Conservation (phyloP, 2,329 filamentous ascomycete species). For the Emericellopsis atlantica region DNA sequence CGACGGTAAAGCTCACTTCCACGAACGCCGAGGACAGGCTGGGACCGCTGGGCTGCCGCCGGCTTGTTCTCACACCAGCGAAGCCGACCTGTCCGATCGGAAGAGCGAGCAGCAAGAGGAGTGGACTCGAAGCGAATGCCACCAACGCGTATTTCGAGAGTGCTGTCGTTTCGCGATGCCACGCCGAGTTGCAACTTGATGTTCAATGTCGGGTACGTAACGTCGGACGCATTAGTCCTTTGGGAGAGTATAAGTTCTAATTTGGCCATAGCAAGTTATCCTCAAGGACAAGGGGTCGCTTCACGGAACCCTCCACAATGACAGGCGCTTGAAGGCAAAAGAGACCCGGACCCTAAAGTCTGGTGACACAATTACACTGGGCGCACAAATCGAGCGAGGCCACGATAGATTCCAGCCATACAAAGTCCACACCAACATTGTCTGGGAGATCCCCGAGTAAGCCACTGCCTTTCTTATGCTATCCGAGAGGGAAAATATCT, state of each 20-base stretch:
- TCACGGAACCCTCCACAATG: constrained; percentile 38
- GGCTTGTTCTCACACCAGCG: constrained; percentile 17
- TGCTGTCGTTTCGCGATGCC: constrained; percentile 58
- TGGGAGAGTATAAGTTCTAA: background rate
- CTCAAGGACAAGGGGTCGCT: constrained; percentile 35
- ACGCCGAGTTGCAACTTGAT: constrained; percentile 42
- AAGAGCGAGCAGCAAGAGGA: constrained; percentile 28
- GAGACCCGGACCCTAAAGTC: constrained; percentile 7
- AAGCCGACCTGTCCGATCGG: constrained; percentile 22
- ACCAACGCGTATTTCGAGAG: constrained; percentile 57
- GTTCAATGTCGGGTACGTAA: constrained; percentile 9
- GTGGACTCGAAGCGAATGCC: constrained; percentile 15
- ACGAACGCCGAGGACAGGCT: constrained; percentile 7
- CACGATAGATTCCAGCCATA: constrained; percentile 22
- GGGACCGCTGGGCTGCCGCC: constrained; percentile 10
- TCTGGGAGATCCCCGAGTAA: background rate
- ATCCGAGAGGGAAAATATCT: too few relatives aligned
- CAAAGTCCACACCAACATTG: constrained; percentile 15
- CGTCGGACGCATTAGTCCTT: too few relatives aligned
- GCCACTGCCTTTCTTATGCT: background rate
- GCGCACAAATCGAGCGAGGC: constrained; percentile 20
- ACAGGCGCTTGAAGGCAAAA: constrained; percentile 8
- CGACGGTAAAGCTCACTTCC: constrained; percentile 14
- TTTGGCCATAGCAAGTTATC: constrained; percentile 22
- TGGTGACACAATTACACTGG: constrained; percentile 22